Evolutionary conservation across 1,284 basidiomycete species (phyloP).

Genomic region (Cryptococcus sp.): DNA sequence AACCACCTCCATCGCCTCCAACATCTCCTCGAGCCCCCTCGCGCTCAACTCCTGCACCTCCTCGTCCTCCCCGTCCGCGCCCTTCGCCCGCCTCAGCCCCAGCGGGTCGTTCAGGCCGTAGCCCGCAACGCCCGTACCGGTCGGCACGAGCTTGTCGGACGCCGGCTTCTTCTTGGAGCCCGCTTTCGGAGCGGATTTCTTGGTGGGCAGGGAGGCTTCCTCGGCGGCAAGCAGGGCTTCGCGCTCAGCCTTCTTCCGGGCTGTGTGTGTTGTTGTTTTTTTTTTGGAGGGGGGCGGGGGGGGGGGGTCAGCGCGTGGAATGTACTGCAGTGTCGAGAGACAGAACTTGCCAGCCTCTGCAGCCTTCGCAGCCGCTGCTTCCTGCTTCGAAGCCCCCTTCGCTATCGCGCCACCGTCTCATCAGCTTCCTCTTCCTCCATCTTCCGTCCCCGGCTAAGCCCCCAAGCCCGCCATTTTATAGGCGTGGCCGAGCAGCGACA

Average conservation of each 20-base stretch:
- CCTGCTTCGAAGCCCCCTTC: slow-evolving; percentile 58
- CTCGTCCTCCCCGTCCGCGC: slow-evolving; percentile 38
- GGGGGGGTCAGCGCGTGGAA: background rate
- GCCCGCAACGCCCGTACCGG: slow-evolving; percentile 25
- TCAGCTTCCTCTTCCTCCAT: background rate
- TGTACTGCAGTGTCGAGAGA: background rate
- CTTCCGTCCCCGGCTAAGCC: too few relatives aligned
- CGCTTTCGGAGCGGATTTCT: slow-evolving; percentile 55
- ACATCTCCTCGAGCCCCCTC: slow-evolving; percentile 84
- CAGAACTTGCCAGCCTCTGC: slow-evolving; percentile 30
- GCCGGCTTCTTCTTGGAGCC: slow-evolving; percentile 38
- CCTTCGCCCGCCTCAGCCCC: slow-evolving; percentile 56
- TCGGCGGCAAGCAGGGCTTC: slow-evolving; percentile 67
- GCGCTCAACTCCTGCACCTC: slow-evolving; percentile 70
- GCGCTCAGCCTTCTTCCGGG: slow-evolving; percentile 54
- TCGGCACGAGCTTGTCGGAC: slow-evolving; percentile 13
- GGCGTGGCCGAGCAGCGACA: too few relatives aligned
- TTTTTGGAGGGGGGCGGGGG: background rate
- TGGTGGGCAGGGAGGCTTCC: slow-evolving; percentile 64
- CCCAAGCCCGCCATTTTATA: too few relatives aligned
- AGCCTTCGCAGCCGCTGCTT: slow-evolving; percentile 56
- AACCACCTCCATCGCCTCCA: slow-evolving; percentile 84
- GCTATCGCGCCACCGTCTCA: slow-evolving; percentile 18
- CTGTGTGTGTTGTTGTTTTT: slow-evolving; percentile 17
- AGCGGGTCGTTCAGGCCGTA: slow-evolving; percentile 57